Evolutionary conservation across 1,284 basidiomycete species (phyloP).

Genomic region (Fistulinella cinereoalba): DNA sequence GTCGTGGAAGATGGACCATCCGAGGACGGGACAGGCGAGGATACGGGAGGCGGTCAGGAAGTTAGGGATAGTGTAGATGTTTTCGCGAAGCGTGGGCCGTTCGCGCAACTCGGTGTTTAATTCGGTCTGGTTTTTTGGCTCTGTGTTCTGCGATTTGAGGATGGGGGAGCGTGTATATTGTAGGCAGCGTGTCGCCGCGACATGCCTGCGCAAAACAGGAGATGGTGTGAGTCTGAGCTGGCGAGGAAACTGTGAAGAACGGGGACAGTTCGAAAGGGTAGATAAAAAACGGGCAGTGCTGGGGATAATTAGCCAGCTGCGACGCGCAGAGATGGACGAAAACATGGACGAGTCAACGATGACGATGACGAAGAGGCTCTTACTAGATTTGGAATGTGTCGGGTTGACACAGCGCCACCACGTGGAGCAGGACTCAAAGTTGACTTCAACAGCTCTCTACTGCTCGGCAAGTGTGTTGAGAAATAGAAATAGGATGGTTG

Average conservation of each 20-base stretch:
- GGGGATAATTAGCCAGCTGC: constrained; percentile 7
- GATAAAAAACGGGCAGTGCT: constrained; percentile 2
- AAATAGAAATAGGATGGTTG: no score
- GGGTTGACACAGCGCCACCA: no score
- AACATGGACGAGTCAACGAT: constrained; percentile 9
- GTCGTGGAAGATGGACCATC: constrained; percentile 87
- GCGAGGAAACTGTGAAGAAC: background rate
- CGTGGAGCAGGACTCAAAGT: no score
- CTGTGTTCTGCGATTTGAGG: constrained; percentile 2
- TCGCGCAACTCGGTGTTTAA: constrained; percentile 4
- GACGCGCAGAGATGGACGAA: constrained; percentile 2
- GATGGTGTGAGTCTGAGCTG: background rate
- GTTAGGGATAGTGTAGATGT: constrained; percentile 96
- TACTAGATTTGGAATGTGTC: no score
- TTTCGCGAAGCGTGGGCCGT: constrained; percentile 57
- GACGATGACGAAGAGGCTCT: no score
- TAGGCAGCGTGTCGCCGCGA: constrained; percentile 10
- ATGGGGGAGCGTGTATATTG: constrained; percentile 13
- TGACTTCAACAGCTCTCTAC: no score
- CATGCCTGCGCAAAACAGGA: constrained; percentile 7
- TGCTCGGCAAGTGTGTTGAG: no score
- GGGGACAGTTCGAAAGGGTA: background rate
- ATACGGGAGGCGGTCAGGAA: constrained; percentile 87
- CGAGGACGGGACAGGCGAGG: constrained; percentile 83
- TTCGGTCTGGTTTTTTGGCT: constrained; percentile 5